These are phyloP conservation scores for Pulveroboletus frians DNA, from an alignment of 768 basidiomycete species.

Conservation along the genomic window DNA sequence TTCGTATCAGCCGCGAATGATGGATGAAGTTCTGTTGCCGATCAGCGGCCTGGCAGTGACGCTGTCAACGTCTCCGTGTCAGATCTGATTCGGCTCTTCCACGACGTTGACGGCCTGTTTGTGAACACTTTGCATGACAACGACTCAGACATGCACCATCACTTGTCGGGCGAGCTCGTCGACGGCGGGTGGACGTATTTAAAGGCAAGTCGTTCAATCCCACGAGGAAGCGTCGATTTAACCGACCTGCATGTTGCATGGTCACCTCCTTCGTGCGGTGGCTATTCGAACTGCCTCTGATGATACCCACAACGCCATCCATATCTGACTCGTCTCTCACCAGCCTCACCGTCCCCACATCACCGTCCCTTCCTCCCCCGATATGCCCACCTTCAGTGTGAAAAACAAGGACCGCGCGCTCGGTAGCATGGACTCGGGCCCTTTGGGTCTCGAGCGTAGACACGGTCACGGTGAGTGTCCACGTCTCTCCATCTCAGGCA, in stretches of 20 bases:
- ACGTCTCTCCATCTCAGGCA: not conserved
- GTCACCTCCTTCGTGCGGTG: slow-evolving; percentile 1
- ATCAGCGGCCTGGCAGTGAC: not conserved
- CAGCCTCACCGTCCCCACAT: slow-evolving; percentile 8
- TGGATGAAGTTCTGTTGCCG: too few relatives aligned
- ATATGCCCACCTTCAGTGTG: slow-evolving; percentile 15
- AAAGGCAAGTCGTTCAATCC: slow-evolving; percentile 17
- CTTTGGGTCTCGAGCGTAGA: slow-evolving; percentile 3
- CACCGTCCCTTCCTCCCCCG: not conserved
- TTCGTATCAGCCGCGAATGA: too few relatives aligned
- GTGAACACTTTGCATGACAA: slow-evolving; percentile 1
- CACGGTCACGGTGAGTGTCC: slow-evolving; percentile 14
- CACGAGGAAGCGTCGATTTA: slow-evolving; percentile 7
- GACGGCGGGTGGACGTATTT: slow-evolving; percentile 19
- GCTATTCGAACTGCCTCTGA: slow-evolving; percentile 23
- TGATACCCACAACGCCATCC: slow-evolving; percentile 2
- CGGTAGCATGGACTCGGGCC: slow-evolving; percentile 3
- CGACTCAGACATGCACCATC: not conserved
- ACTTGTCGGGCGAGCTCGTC: slow-evolving; percentile 7
- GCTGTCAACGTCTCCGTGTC: too few relatives aligned
- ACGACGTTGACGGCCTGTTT: not conserved
- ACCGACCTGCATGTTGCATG: not conserved
- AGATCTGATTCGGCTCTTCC: too few relatives aligned
- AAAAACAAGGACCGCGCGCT: slow-evolving; percentile 19
- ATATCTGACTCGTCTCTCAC: slow-evolving; percentile 5